Evolutionary conservation across 192 early-diverging fungal species (phyloP).

Genomic region (Gorgonomyces haynaldii): DNA sequence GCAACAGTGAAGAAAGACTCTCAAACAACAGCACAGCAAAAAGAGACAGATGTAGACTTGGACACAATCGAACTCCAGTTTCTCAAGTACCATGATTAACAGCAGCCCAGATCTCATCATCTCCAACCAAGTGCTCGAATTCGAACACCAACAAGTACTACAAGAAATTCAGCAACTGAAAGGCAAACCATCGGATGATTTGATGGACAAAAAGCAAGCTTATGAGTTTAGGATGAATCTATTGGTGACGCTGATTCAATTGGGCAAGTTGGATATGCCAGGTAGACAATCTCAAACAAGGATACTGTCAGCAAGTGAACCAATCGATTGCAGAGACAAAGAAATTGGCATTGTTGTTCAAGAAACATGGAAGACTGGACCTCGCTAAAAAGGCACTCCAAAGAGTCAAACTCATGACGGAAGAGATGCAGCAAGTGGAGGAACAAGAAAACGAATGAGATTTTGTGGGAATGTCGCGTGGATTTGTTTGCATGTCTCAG

Average conservation of each 20-base stretch:
- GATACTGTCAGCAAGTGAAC: conserved; percentile 52
- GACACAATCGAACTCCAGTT: not conserved
- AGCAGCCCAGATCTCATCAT: conserved; percentile 56
- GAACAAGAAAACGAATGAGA: too few species aligned
- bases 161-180: conserved; percentile 33
- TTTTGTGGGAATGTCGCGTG: too few species aligned
- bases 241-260: conserved; percentile 57
- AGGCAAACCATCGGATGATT: conserved; percentile 40
- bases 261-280: conserved; percentile 58
- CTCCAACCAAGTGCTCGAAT: conserved; percentile 65
- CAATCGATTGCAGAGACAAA: conserved; percentile 45
- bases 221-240: conserved; percentile 66
- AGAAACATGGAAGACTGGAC: conserved; percentile 46
- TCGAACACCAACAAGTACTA: conserved; percentile 40
- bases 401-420: conserved; percentile 62
- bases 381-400: conserved; percentile 54
- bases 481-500: too few species aligned
- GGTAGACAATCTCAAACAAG: conserved; percentile 20
- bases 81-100: not conserved
- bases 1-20: not conserved
- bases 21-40: not conserved
- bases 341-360: conserved; percentile 54
- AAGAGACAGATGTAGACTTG: conserved; percentile 1
- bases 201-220: conserved; percentile 48
- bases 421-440: conserved; percentile 67